Conservation (phyloP, 106 monocot species). For the Phalaenopsis equestris region DNA sequence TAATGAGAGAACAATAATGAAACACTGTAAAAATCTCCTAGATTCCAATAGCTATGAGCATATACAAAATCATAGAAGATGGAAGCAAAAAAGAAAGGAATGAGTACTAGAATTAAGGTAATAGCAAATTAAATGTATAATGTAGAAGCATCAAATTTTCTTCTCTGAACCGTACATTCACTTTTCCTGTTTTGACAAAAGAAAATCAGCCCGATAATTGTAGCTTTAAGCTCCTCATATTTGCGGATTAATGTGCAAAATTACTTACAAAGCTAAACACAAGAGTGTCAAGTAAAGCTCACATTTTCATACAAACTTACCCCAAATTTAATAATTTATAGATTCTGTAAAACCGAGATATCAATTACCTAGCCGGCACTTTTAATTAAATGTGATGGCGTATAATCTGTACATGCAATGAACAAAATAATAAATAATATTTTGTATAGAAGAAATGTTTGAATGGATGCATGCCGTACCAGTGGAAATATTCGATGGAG, state of each 20-base stretch:
- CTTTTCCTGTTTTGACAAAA: neutral
- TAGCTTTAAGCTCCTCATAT: neutral
- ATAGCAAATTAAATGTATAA: neutral
- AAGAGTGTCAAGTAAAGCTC: neutral
- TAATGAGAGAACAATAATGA: neutral
- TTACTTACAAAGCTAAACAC: neutral
- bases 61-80: neutral
- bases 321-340: neutral
- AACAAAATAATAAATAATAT: neutral
- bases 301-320: neutral
- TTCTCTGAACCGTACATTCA: neutral
- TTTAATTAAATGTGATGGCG: neutral
- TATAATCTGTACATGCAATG: neutral
- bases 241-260: neutral
- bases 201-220: neutral
- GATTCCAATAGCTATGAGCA: neutral
- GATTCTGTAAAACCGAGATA: neutral
- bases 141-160: neutral
- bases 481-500: slow-evolving; percentile 64
- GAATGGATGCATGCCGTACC: slow-evolving; percentile 31
- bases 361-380: neutral
- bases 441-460: neutral
- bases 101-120: neutral
- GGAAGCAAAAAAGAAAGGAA: neutral
- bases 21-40: neutral